phyloP scores from a whole-genome alignment of 2,329 filamentous ascomycete species.

The Neofusicoccum cordaticola region DNA sequence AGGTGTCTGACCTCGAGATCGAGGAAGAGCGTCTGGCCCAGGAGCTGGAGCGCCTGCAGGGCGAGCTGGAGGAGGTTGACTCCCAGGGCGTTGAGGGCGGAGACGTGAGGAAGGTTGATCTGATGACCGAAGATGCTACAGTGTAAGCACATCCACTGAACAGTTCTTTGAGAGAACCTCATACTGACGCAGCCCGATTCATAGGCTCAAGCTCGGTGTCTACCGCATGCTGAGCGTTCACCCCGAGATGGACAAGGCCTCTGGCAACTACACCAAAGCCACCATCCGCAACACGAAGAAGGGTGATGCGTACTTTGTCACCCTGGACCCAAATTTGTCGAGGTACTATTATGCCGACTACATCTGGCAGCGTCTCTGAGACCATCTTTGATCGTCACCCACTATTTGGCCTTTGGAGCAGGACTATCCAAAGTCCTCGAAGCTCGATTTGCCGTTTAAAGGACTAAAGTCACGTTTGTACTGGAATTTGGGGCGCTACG shows the following conservation, averaged over 20 bases:
- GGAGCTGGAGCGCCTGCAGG: slow-evolving; percentile 72
- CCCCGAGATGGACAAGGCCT: slow-evolving; percentile 70
- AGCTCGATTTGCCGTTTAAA: too few species aligned
- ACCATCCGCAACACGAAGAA: slow-evolving; percentile 81
- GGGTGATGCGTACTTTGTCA: slow-evolving; percentile 91
- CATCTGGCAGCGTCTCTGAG: slow-evolving; percentile 82
- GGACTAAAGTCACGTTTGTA: too few species aligned
- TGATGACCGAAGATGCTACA: slow-evolving; percentile 45
- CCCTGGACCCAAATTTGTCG: slow-evolving; percentile 89
- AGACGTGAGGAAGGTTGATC: slow-evolving; percentile 42
- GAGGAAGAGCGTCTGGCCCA: slow-evolving; percentile 88
- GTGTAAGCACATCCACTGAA: slow-evolving; percentile 36
- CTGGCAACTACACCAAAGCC: slow-evolving; percentile 79
- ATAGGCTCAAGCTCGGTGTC: slow-evolving; percentile 76
- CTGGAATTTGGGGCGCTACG: background rate
- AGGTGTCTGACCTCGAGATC: slow-evolving; percentile 82
- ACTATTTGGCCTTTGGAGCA: background rate
- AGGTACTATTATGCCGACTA: slow-evolving; percentile 92
- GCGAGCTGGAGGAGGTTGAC: slow-evolving; percentile 77
- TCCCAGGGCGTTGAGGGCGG: slow-evolving; percentile 80
- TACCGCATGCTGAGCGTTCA: slow-evolving; percentile 91
- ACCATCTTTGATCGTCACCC: too few species aligned
- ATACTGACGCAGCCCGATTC: slow-evolving; percentile 12
- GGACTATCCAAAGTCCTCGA: too few species aligned
- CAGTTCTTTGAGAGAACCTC: background rate